Percentiles rank a stretch among this genome's conserved stretches.
Evolutionary conservation across 1,284 basidiomycete species (phyloP).

Genomic region (Leccinum subatratum): DNA sequence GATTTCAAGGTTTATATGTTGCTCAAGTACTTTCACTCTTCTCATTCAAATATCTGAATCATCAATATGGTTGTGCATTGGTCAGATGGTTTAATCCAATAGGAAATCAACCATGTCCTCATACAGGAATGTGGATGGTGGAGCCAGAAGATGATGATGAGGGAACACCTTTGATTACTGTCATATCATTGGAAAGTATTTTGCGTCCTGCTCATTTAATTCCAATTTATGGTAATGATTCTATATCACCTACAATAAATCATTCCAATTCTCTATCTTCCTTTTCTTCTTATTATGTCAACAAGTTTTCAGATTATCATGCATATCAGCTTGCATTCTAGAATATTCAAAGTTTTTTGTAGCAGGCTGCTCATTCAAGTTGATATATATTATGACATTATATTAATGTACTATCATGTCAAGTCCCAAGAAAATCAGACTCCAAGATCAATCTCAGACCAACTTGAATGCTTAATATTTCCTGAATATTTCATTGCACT

Average conservation of each 20-base stretch:
- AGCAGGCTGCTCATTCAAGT: no score
- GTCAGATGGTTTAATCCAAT: not conserved
- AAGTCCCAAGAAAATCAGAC: no score
- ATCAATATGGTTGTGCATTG: not conserved
- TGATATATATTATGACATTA: no score
- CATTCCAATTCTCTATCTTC: not conserved
- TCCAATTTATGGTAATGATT: not conserved
- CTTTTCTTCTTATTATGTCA: not conserved
- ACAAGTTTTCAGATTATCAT: slow-evolving; percentile 1
- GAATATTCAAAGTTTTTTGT: not conserved
- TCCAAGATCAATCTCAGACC: no score
- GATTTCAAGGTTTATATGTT: not conserved
- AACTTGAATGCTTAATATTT: no score
- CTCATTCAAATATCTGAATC: not conserved
- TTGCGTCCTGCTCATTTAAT: slow-evolving; percentile 2
- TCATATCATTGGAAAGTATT: not conserved
- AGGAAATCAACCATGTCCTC: not conserved
- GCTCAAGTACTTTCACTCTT: not conserved
- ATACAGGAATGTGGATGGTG: not conserved
- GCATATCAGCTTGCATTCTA: slow-evolving; percentile 1
- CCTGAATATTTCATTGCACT: no score
- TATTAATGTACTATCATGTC: no score
- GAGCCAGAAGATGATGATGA: not conserved
- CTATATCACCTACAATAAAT: not conserved
- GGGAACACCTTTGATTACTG: not conserved